A percentile compares a stretch with the other conserved stretches of the same genome.
Evolutionary conservation across 2,329 filamentous ascomycete species (phyloP).

Genomic region (Alternaria rosae): DNA sequence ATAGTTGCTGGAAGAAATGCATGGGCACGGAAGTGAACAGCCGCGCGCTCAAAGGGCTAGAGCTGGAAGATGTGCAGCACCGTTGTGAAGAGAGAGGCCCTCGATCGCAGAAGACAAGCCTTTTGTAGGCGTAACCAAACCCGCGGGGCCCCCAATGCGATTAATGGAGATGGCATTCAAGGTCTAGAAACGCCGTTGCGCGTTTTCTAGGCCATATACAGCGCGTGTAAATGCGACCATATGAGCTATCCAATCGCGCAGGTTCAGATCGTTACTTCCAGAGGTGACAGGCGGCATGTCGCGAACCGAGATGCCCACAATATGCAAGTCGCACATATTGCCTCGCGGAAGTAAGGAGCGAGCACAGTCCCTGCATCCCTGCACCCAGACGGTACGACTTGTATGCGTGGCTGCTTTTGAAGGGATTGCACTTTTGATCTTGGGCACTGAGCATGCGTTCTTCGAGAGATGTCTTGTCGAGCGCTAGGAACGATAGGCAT

Average conservation of each 20-base stretch:
- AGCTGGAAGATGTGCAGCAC: background rate
- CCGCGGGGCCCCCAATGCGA: background rate
- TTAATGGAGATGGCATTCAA: background rate
- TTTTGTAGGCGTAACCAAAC: constrained; percentile 1
- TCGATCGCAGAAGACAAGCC: background rate
- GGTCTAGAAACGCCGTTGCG: background rate
- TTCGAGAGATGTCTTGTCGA: background rate
- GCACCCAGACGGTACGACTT: background rate
- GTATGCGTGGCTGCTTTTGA: background rate
- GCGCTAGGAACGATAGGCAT: background rate
- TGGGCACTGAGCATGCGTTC: background rate
- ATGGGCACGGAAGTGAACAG: background rate
- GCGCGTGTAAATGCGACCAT: background rate
- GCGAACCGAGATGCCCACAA: background rate
- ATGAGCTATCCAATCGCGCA: background rate
- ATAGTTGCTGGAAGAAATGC: background rate
- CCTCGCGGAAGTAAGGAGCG: background rate
- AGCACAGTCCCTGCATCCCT: background rate
- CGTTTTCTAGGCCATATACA: background rate
- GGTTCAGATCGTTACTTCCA: background rate
- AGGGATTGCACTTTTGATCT: background rate
- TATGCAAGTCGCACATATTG: background rate
- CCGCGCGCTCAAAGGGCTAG: background rate
- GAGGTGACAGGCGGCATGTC: background rate
- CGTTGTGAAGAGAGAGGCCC: background rate